Percentiles rank a stretch among this genome's conserved stretches.
These are phyloP conservation scores for Didymella pomorum DNA, from an alignment of 2,329 filamentous ascomycete species.

Conservation along the genomic window DNA sequence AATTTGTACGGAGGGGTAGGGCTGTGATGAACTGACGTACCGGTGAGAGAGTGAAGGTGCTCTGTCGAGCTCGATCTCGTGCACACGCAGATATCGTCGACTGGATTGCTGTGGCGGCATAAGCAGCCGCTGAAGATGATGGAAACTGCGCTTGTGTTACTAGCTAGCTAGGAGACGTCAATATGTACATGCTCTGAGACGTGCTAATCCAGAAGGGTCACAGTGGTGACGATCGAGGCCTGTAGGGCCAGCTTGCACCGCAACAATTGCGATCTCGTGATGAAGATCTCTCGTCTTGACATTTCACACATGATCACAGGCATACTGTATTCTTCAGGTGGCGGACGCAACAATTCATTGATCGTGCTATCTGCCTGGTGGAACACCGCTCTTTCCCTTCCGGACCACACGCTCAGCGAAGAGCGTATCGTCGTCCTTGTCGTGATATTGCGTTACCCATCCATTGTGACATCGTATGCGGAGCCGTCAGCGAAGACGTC, in stretches of 20 bases:
- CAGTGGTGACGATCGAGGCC: too few species aligned
- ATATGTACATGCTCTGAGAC: too few species aligned
- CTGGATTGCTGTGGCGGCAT: too few species aligned
- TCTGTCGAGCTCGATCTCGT: neutral
- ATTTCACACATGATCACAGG: constrained; percentile 2
- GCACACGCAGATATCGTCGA: neutral
- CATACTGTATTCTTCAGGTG: constrained; percentile 1
- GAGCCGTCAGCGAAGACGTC: constrained; percentile 40
- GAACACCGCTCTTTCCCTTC: constrained; percentile 32
- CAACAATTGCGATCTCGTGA: neutral
- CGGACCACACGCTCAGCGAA: constrained; percentile 26
- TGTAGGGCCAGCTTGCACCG: too few species aligned
- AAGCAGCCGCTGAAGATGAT: too few species aligned
- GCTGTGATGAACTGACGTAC: neutral
- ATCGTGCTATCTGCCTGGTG: constrained; percentile 43
- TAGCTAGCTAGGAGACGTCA: too few species aligned
- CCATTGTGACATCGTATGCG: constrained; percentile 15
- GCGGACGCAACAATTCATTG: constrained; percentile 40
- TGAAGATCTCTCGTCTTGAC: too few species aligned
- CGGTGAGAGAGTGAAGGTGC: neutral
- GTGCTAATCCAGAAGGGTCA: too few species aligned
- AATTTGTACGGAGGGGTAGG: constrained; percentile 16
- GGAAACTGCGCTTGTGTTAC: too few species aligned
- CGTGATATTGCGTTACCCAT: constrained; percentile 14
- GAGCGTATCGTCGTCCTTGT: constrained; percentile 15